Conservation (phyloP, 345 rosid genomes). For the Moringa oleifera region DNA sequence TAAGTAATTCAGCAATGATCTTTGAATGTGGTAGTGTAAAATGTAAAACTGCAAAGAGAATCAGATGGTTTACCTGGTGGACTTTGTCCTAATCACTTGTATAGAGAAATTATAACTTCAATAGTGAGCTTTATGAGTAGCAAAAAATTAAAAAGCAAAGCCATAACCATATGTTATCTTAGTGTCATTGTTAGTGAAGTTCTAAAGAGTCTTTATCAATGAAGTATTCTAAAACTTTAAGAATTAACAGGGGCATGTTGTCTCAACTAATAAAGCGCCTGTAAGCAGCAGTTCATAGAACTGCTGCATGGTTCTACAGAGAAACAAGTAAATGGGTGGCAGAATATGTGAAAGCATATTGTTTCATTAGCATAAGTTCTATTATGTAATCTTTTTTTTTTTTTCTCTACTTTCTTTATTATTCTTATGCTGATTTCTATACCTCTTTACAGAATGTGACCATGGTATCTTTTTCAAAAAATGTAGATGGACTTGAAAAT, state of each 20-base stretch:
- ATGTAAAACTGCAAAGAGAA: too few species aligned
- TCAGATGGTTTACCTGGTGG: too few species aligned
- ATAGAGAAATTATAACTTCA: neutral
- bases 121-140: too few species aligned
- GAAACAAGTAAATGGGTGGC: neutral
- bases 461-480: conserved; percentile 17
- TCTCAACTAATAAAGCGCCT: neutral
- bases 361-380: neutral
- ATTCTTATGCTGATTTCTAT: conserved; percentile 4
- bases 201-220: too few species aligned
- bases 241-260: neutral
- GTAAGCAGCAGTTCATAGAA: too few species aligned
- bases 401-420: conserved; percentile 7
- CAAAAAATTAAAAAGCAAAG: neutral
- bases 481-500: conserved; percentile 92
- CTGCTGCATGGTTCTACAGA: too few species aligned
- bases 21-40: too few species aligned
- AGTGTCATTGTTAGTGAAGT: neutral
- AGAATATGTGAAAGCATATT: too few species aligned
- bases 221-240: too few species aligned
- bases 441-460: conserved; percentile 12
- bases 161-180: neutral
- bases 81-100: too few species aligned
- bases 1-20: too few species aligned
- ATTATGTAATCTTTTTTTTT: neutral